Conservation (phyloP, 2,329 filamentous ascomycete genomes). For the Phialemonium atrogriseum region DNA sequence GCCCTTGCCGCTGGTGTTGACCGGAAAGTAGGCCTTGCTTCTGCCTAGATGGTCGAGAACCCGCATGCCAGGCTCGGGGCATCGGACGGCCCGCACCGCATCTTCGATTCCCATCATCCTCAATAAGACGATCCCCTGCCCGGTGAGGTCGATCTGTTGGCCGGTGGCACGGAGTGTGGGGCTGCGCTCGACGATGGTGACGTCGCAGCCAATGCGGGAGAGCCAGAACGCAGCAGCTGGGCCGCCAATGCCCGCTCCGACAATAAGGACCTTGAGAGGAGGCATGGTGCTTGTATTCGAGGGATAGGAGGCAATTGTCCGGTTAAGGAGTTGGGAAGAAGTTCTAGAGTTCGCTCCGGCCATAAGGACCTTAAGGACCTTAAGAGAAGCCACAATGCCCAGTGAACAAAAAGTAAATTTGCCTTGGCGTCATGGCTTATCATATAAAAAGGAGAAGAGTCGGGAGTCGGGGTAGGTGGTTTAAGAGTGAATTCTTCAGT, state of each 20-base stretch:
- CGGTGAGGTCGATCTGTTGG: conserved; percentile 37
- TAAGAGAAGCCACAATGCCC: too few species aligned
- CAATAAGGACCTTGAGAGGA: conserved; percentile 37
- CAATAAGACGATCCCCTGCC: conserved; percentile 29
- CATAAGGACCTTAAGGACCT: too few species aligned
- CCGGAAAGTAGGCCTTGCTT: conserved; percentile 27
- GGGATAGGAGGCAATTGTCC: too few species aligned
- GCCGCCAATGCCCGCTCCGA: conserved; percentile 36
- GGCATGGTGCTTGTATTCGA: conserved; percentile 5
- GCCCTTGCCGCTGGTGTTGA: conserved; percentile 31
- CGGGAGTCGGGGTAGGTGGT: too few species aligned
- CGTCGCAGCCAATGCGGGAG: conserved; percentile 23
- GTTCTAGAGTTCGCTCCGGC: too few species aligned
- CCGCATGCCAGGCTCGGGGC: conserved; percentile 38
- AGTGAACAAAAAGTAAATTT: too few species aligned
- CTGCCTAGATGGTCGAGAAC: conserved; percentile 33
- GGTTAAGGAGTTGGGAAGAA: too few species aligned
- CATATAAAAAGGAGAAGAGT: too few species aligned
- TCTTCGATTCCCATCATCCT: conserved; percentile 30
- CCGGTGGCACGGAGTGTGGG: conserved; percentile 27
- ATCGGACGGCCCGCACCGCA: conserved; percentile 24
- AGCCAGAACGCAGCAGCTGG: conserved; percentile 33
- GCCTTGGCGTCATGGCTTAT: too few species aligned
- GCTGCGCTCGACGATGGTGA: conserved; percentile 36
- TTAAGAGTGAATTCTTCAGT: too few species aligned